These are phyloP conservation scores for Cercospora sp. DNA, from an alignment of 2,329 filamentous ascomycete genomes.

Conservation along the genomic window DNA sequence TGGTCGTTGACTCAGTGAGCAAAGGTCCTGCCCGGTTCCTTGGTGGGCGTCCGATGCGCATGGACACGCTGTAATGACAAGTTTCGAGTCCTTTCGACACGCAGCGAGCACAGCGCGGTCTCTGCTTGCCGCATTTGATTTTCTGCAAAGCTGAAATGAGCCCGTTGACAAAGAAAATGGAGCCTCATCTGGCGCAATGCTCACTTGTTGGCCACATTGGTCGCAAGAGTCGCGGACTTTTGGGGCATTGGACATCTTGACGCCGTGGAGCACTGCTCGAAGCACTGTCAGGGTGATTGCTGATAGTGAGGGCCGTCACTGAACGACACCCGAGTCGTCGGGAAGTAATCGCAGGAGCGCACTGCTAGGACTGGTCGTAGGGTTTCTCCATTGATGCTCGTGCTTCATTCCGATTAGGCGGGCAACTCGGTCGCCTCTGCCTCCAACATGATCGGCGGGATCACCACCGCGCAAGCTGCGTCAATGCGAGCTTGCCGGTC, in stretches of 20 bases:
- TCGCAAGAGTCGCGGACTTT: slow-evolving; percentile 11
- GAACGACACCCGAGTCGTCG: neutral
- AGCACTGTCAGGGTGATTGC: no score
- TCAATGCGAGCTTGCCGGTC: neutral
- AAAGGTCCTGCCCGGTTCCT: neutral
- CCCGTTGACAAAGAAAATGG: neutral
- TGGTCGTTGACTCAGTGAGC: neutral
- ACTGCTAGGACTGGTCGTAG: neutral
- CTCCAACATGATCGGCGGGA: neutral
- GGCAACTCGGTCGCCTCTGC: neutral
- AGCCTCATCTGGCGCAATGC: neutral
- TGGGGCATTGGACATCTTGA: neutral
- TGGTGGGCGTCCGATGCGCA: slow-evolving; percentile 14
- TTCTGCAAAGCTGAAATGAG: slow-evolving; percentile 1
- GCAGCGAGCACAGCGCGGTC: slow-evolving; percentile 12
- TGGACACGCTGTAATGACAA: slow-evolving; percentile 16
- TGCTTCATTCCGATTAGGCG: neutral
- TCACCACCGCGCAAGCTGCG: neutral
- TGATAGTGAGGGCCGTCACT: neutral
- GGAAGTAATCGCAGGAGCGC: neutral
- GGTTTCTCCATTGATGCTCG: neutral
- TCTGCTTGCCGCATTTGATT: slow-evolving; percentile 15
- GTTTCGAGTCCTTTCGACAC: slow-evolving; percentile 10
- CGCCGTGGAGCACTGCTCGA: neutral
- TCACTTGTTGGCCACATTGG: slow-evolving; percentile 11